These are phyloP conservation scores for Heterobasidion occidentale DNA, from an alignment of 1,284 basidiomycete species.

Conservation along the genomic window DNA sequence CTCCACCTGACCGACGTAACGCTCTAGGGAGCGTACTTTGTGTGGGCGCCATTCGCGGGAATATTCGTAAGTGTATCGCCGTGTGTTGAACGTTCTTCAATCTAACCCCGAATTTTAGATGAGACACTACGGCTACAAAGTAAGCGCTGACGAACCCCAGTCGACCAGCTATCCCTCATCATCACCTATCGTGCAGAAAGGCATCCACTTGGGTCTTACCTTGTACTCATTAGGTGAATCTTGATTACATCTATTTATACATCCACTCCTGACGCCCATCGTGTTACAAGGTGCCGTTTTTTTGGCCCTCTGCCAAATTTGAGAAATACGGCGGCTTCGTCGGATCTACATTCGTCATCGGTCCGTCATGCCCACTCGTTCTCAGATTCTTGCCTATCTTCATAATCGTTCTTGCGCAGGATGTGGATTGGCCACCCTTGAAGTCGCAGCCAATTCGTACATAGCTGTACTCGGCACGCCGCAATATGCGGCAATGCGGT, in stretches of 20 bases:
- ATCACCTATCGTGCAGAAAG: conserved; percentile 28
- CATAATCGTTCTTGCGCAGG: conserved; percentile 26
- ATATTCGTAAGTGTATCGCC: conserved; percentile 33
- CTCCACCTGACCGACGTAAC: background rate
- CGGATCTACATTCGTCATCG: conserved; percentile 61
- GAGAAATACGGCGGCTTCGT: conserved; percentile 68
- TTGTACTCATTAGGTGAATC: conserved; percentile 58
- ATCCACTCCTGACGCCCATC: conserved; percentile 3
- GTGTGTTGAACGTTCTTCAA: background rate
- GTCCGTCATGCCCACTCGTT: conserved; percentile 20
- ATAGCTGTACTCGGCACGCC: conserved; percentile 62
- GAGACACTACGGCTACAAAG: conserved; percentile 54
- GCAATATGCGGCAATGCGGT: conserved; percentile 67
- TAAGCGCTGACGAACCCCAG: conserved; percentile 12
- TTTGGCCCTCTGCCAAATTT: conserved; percentile 75
- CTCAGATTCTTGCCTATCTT: background rate
- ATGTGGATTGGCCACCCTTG: conserved; percentile 63
- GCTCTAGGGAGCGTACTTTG: conserved; percentile 56
- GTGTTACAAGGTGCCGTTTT: conserved; percentile 50
- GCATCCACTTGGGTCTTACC: conserved; percentile 62
- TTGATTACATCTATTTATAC: background rate
- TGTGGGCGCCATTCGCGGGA: conserved; percentile 52
- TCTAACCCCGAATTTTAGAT: conserved; percentile 30
- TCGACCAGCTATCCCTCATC: background rate
- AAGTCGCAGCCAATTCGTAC: conserved; percentile 78